These are phyloP conservation scores for Fusarium napiforme DNA, from an alignment of 2,329 filamentous ascomycete genomes.

Conservation along the genomic window DNA sequence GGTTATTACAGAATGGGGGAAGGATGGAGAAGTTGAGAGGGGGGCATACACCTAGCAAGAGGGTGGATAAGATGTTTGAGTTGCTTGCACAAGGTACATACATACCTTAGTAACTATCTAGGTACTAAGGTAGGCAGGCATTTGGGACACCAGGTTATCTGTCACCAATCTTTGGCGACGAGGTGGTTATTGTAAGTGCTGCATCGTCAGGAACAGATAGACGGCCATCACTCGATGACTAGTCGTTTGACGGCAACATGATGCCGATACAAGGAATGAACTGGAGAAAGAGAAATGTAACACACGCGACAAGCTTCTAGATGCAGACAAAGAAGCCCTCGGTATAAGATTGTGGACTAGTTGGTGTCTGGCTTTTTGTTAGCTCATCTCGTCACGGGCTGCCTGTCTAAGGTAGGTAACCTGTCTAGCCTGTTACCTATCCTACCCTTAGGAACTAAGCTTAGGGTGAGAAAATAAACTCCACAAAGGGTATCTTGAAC, in stretches of 20 bases:
- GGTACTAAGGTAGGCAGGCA: background rate
- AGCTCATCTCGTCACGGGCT: background rate
- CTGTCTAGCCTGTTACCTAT: background rate
- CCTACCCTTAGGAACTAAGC: no score
- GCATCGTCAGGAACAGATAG: background rate
- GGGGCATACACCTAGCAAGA: background rate
- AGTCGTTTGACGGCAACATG: background rate
- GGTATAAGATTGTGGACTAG: background rate
- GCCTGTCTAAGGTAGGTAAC: background rate
- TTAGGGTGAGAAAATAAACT: no score
- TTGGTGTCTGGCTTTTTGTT: background rate
- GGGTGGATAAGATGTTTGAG: background rate
- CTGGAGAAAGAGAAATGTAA: background rate
- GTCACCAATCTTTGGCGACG: background rate
- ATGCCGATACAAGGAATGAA: background rate
- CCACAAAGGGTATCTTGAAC: no score
- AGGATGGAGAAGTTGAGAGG: background rate
- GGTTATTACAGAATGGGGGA: conserved; percentile 28
- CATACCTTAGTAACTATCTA: no score
- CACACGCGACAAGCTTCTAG: conserved; percentile 10
- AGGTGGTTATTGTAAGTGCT: background rate
- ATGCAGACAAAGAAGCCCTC: conserved; percentile 5
- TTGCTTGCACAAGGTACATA: background rate
- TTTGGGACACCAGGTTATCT: background rate
- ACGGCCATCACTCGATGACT: background rate